These are phyloP conservation scores for Camptophora hylomeconis DNA, from an alignment of 2,329 filamentous ascomycete species.

Conservation along the genomic window DNA sequence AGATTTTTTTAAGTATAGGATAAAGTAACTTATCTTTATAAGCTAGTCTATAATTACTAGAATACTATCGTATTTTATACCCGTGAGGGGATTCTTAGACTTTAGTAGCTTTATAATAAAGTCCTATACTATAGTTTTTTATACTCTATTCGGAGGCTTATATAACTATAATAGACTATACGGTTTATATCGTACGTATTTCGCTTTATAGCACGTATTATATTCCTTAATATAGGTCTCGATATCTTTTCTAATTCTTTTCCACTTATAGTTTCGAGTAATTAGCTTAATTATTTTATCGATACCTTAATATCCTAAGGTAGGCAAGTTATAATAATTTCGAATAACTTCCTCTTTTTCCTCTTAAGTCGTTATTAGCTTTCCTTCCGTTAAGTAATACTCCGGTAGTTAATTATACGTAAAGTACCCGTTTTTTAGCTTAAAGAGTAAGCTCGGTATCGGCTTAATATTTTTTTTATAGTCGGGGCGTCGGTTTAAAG, in stretches of 20 bases:
- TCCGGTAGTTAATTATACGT: slow-evolving; percentile 3
- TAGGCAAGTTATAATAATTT: slow-evolving; percentile 3
- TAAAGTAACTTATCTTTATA: slow-evolving; percentile 1
- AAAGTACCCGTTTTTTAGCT: slow-evolving; percentile 1
- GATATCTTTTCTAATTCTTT: slow-evolving; percentile 5
- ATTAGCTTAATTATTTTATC: slow-evolving; percentile 8
- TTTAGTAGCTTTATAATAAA: not conserved
- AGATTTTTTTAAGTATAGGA: not conserved
- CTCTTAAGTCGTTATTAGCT: not conserved
- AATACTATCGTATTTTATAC: not conserved
- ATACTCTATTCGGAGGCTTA: slow-evolving; percentile 16
- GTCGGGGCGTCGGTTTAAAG: slow-evolving; percentile 5
- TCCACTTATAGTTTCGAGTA: slow-evolving; percentile 4
- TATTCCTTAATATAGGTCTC: slow-evolving; percentile 5
- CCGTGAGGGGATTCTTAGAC: not conserved
- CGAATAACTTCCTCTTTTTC: slow-evolving; percentile 5
- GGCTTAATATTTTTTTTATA: slow-evolving; percentile 6
- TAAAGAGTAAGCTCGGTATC: not conserved
- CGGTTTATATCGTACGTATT: slow-evolving; percentile 6
- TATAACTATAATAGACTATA: slow-evolving; percentile 4
- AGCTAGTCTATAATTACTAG: slow-evolving; percentile 1
- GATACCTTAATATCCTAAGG: slow-evolving; percentile 3
- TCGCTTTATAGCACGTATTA: slow-evolving; percentile 7
- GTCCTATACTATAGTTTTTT: slow-evolving; percentile 9
- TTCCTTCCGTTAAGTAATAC: not conserved